Evolutionary conservation across 345 rosid genomes (phyloP), one percentile per base, ranked within the genome.

Genomic region (Geranium brycei): DNA sequence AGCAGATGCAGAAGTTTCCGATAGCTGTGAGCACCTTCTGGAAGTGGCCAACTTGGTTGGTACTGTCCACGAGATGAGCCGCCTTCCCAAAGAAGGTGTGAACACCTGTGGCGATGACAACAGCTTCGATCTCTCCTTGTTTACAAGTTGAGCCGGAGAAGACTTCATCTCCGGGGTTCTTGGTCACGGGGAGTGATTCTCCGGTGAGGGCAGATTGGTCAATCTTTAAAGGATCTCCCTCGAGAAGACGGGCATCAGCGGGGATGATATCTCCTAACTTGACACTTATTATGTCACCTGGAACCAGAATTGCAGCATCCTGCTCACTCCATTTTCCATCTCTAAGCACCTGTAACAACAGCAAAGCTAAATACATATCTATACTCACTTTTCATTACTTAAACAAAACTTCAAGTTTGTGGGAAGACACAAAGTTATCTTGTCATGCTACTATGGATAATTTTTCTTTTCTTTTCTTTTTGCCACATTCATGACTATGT

Each of bases 231-330:
- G 96, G 75, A 69, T 89, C 96, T 0, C 95, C 96, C 72, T 87
- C 96, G 15, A 89, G 89, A 51, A 89, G 89, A 72, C 96, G 93
- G 23, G 95, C 96, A 81, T 89, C 95, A 17, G 96, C 96, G 30
- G 96, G 96, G 70, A 89, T 75, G 68, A 89, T 87, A 66, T 89
- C 93, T 55, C 96, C 96, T 30, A 89, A 73, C 71, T 89, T 89
- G 72, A 88, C 78, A 74, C 92, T 88, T 31, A 89, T 72, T 59
- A 89, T 86, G 66, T 89, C 96, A 59, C 93, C 96, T 3, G 96
- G 96, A 62, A 87, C 96, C 72, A 89, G 79, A 62, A 89, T 77
- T 10, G 93, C 76, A 15, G 96, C 95, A 7, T 89, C 96, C 66
- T 83, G 69, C 77, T 89, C 95, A 35, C 63, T 64, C 95, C 96